phyloP scores from a whole-genome alignment of 805 yeast genomes.

The Barnettozyma sp. region DNA sequence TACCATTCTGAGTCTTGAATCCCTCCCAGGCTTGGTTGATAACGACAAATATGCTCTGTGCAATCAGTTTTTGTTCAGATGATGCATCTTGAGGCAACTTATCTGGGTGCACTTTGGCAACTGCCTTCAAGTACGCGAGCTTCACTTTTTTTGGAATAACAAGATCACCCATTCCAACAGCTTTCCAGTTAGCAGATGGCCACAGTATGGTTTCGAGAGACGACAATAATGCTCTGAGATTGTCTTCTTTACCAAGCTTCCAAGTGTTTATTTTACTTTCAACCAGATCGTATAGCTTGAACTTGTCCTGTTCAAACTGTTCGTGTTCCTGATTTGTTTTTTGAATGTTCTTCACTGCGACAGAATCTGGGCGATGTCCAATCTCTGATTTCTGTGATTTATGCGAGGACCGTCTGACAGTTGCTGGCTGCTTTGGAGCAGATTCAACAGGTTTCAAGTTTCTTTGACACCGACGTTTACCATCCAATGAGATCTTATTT shows the following conservation, averaged over 20 bases:
- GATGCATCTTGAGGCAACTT: slow-evolving; percentile 56
- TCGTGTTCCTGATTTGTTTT: slow-evolving; percentile 40
- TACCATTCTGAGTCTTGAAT: slow-evolving; percentile 54
- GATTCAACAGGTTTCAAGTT: slow-evolving; percentile 45
- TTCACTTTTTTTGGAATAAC: slow-evolving; percentile 89
- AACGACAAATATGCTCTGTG: slow-evolving; percentile 78
- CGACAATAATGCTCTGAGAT: slow-evolving; percentile 69
- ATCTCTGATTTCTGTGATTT: slow-evolving; percentile 7
- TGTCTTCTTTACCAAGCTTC: slow-evolving; percentile 72
- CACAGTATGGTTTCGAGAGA: slow-evolving; percentile 62
- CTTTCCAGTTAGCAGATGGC: slow-evolving; percentile 61
- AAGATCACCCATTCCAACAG: slow-evolving; percentile 62
- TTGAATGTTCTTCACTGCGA: slow-evolving; percentile 47
- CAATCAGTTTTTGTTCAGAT: slow-evolving; percentile 70
- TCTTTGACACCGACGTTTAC: slow-evolving; percentile 69
- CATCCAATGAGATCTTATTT: slow-evolving; percentile 62
- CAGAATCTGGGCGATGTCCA: slow-evolving; percentile 22
- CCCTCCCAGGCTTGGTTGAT: slow-evolving; percentile 87
- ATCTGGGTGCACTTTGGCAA: slow-evolving; percentile 85
- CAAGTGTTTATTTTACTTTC: slow-evolving; percentile 49
- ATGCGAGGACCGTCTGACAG: slow-evolving; percentile 4
- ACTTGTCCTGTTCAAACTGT: slow-evolving; percentile 49
- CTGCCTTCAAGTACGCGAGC: slow-evolving; percentile 79
- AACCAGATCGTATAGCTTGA: slow-evolving; percentile 56
- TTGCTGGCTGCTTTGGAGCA: background rate